phyloP scores from a whole-genome alignment of 768 basidiomycete genomes.

The Paxillus rubicundulus region DNA sequence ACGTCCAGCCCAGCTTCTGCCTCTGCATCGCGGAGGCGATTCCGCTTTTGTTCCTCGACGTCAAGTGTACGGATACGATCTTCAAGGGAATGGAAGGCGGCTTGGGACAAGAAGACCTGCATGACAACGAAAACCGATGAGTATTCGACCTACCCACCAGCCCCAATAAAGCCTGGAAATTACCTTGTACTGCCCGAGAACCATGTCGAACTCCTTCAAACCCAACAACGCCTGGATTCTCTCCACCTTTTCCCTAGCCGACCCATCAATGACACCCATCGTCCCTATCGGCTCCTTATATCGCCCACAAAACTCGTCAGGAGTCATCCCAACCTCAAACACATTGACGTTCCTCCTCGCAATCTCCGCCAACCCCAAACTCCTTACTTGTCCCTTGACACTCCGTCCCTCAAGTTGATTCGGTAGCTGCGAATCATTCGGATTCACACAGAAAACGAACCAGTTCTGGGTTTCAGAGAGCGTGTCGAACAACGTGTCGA shows the following conservation, averaged over 20 bases:
- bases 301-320: constrained; percentile 80
- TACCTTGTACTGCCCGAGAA: constrained; percentile 83
- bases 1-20: constrained; percentile 65
- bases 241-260: constrained; percentile 56
- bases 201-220: constrained; percentile 68
- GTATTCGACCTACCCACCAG: neutral
- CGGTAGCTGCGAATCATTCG: constrained; percentile 93
- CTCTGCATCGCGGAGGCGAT: constrained; percentile 72
- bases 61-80: constrained; percentile 82
- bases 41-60: constrained; percentile 82
- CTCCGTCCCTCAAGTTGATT: constrained; percentile 91
- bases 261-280: constrained; percentile 58
- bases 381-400: constrained; percentile 89
- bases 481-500: constrained; percentile 84
- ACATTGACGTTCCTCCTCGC: constrained; percentile 61
- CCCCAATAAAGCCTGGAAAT: neutral
- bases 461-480: constrained; percentile 87
- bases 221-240: constrained; percentile 55
- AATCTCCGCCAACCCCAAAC: constrained; percentile 76
- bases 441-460: constrained; percentile 91
- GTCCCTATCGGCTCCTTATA: constrained; percentile 68
- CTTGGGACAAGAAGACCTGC: constrained; percentile 86
- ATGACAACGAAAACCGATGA: neutral
- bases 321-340: constrained; percentile 84
- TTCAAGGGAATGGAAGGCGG: constrained; percentile 84